Percentiles rank a stretch among this genome's conserved stretches.
Conservation (phyloP, 345 rosid species). For the Populus simonii region DNA sequence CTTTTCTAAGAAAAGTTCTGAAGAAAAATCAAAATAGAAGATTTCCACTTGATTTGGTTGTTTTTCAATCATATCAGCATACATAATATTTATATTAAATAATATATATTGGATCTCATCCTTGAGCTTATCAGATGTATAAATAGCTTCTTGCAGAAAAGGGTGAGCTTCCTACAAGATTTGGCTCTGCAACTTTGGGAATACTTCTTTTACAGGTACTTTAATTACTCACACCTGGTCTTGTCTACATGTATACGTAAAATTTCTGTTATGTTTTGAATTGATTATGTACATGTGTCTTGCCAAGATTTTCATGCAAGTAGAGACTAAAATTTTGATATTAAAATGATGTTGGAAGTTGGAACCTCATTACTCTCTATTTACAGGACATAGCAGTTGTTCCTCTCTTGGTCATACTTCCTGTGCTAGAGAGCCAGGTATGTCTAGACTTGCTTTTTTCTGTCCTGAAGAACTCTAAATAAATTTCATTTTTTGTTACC, state of each 20-base stretch:
- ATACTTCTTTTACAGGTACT: slow-evolving; percentile 93
- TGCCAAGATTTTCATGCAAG: slow-evolving; percentile 16
- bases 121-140: slow-evolving; percentile 38
- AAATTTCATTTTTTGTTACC: not conserved
- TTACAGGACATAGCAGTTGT: slow-evolving; percentile 94
- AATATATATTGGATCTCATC: slow-evolving; percentile 1
- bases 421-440: slow-evolving; percentile 93
- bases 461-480: not conserved
- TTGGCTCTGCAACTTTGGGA: slow-evolving; percentile 97
- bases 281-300: slow-evolving; percentile 4
- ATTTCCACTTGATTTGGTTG: not conserved
- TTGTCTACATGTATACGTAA: not conserved
- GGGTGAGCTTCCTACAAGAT: slow-evolving; percentile 97
- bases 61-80: not conserved
- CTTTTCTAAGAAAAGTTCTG: not conserved
- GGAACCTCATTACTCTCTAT: slow-evolving; percentile 14
- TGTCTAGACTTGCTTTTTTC: slow-evolving; percentile 4
- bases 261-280: slow-evolving; percentile 8
- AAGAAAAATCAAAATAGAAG: not conserved
- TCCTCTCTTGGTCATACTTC: slow-evolving; percentile 90
- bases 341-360: slow-evolving; percentile 3
- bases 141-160: slow-evolving; percentile 95
- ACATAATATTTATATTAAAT: slow-evolving; percentile 1
- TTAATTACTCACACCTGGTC: slow-evolving; percentile 2
- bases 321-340: slow-evolving; percentile 1